Percentiles rank a stretch among this genome's conserved stretches.
Conservation (phyloP, 768 basidiomycete genomes). For the Termitomyces sp. region DNA sequence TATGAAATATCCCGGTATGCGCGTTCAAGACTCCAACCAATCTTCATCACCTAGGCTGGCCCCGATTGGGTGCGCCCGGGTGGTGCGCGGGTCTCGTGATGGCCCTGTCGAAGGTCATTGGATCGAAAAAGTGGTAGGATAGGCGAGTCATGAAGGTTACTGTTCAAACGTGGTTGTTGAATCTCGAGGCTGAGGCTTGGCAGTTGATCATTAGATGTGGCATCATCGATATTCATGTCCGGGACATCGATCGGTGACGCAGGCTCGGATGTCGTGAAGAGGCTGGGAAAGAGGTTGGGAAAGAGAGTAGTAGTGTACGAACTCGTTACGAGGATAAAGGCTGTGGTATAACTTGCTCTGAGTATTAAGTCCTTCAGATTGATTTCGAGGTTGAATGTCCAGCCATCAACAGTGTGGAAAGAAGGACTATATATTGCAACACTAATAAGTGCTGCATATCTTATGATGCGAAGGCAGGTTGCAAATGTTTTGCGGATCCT, state of each 20-base stretch:
- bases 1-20: background rate
- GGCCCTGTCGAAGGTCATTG: background rate
- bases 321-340: background rate
- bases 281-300: background rate
- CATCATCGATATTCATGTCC: background rate
- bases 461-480: background rate
- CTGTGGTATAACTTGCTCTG: background rate
- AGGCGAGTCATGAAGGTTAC: background rate
- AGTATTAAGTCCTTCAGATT: background rate
- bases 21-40: background rate
- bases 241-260: background rate
- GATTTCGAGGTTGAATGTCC: background rate
- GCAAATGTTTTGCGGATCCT: background rate
- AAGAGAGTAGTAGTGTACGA: background rate
- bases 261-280: background rate
- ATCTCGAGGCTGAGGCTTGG: background rate
- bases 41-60: background rate
- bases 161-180: background rate
- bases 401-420: background rate
- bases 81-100: background rate
- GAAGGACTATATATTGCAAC: background rate
- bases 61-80: background rate
- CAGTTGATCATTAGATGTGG: background rate
- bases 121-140: background rate
- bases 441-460: background rate